phyloP scores from a whole-genome alignment of 371 early-diverging fungal genomes.

The Lichtheimia hyalospora region DNA sequence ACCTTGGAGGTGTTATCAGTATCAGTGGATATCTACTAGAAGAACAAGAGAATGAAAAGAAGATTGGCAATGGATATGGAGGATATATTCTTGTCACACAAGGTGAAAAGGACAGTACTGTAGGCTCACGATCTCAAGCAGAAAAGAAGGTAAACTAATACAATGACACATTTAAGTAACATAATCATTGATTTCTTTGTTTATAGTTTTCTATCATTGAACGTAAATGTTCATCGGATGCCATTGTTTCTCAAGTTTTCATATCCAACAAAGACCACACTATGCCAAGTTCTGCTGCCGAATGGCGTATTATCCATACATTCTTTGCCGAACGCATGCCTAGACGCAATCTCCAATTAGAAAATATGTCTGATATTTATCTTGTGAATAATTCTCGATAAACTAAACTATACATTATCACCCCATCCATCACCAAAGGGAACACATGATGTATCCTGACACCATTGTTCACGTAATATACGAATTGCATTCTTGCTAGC shows the following conservation, averaged over 20 bases:
- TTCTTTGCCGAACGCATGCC: conserved; percentile 56
- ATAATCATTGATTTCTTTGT: not conserved
- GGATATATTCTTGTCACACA: conserved; percentile 54
- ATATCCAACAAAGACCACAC: conserved; percentile 48
- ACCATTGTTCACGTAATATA: conserved; percentile 52
- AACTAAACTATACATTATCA: not conserved
- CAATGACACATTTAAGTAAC: not conserved
- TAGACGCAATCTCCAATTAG: conserved; percentile 42
- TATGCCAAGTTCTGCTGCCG: conserved; percentile 51
- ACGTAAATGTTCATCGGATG: conserved; percentile 32
- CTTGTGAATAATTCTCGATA: conserved; percentile 31
- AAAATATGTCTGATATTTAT: conserved; percentile 55
- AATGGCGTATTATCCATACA: conserved; percentile 57
- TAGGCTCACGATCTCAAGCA: conserved; percentile 34
- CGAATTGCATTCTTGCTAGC: conserved; percentile 57
- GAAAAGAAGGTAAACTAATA: conserved; percentile 39
- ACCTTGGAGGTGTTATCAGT: conserved; percentile 53
- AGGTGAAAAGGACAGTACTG: conserved; percentile 50
- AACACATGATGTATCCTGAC: conserved; percentile 18
- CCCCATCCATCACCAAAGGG: conserved; percentile 51
- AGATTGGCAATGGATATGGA: conserved; percentile 29
- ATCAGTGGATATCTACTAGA: conserved; percentile 61
- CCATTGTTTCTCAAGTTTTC: conserved; percentile 33
- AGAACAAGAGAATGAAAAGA: conserved; percentile 31
- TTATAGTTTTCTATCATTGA: conserved; percentile 35